These are phyloP conservation scores for Ascochyta clinopodiicola DNA, from an alignment of 2,329 filamentous ascomycete genomes.

Conservation along the genomic window DNA sequence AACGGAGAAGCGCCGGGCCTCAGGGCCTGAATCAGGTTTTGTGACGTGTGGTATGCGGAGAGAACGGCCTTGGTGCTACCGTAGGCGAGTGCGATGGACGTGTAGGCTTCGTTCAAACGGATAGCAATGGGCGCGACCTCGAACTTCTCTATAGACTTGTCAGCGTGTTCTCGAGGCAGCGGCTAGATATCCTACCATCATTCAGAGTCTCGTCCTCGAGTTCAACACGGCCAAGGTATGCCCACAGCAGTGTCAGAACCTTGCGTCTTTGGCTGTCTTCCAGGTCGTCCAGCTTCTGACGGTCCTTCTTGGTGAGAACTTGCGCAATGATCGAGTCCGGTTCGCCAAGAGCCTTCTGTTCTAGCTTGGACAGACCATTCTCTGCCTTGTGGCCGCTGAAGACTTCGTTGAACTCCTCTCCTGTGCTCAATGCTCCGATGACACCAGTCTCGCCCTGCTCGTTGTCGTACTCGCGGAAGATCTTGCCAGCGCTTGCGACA, in stretches of 20 bases:
- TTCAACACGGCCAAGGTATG: slow-evolving; percentile 88
- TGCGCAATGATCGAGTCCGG: slow-evolving; percentile 59
- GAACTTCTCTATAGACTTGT: slow-evolving; percentile 71
- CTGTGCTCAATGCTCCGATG: slow-evolving; percentile 79
- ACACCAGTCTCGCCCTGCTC: slow-evolving; percentile 81
- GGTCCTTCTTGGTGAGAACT: slow-evolving; percentile 75
- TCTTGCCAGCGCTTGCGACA: slow-evolving; percentile 89
- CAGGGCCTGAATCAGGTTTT: slow-evolving; percentile 88
- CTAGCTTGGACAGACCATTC: slow-evolving; percentile 79
- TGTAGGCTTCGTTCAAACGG: slow-evolving; percentile 83
- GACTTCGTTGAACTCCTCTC: slow-evolving; percentile 81
- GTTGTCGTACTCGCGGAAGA: slow-evolving; percentile 93
- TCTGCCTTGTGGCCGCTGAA: slow-evolving; percentile 82
- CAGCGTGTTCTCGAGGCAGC: slow-evolving; percentile 6
- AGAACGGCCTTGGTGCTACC: slow-evolving; percentile 83
- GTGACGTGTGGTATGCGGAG: slow-evolving; percentile 79
- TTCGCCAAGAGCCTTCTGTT: slow-evolving; percentile 76
- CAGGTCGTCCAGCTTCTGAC: slow-evolving; percentile 76
- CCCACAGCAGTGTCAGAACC: slow-evolving; percentile 89
- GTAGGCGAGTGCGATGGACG: slow-evolving; percentile 85
- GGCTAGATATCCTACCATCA: slow-evolving; percentile 55
- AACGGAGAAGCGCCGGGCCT: slow-evolving; percentile 84
- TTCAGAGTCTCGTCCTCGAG: slow-evolving; percentile 79
- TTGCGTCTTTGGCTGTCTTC: slow-evolving; percentile 84
- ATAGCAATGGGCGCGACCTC: slow-evolving; percentile 87